A percentile compares a stretch with the other conserved stretches of the same genome.
phyloP scores from a whole-genome alignment of 768 basidiomycete genomes.

The Rhodotorula paludigena region DNA sequence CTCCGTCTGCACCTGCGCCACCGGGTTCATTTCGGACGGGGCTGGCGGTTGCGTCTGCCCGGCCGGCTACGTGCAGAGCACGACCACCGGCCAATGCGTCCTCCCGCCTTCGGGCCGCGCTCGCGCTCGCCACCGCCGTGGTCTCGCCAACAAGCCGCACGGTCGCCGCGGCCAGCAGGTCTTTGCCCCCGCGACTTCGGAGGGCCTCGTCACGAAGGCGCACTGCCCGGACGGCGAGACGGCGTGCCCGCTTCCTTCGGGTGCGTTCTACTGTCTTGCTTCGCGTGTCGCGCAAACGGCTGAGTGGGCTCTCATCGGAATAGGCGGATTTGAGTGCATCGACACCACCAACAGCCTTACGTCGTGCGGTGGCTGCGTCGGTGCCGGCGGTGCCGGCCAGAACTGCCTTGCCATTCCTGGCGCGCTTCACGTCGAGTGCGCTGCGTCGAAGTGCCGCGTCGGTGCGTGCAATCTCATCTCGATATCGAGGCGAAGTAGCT shows the following conservation, averaged over 20 bases:
- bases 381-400: neutral
- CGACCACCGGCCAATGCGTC: too few species aligned
- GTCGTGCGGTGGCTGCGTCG: slow-evolving; percentile 17
- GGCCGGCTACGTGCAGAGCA: too few species aligned
- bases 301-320: accelerated
- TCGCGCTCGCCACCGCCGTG: slow-evolving; percentile 4
- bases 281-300: too few species aligned
- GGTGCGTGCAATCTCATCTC: neutral
- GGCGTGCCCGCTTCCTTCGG: slow-evolving; percentile 9
- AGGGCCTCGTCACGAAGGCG: neutral
- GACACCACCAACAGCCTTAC: slow-evolving; percentile 16
- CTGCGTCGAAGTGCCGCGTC: slow-evolving; percentile 7
- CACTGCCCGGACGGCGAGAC: slow-evolving; percentile 26
- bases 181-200: slow-evolving; percentile 5
- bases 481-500: neutral
- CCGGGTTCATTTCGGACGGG: neutral
- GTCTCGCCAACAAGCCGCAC: slow-evolving; percentile 5
- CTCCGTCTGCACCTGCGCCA: slow-evolving; percentile 6
- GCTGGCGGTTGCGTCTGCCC: slow-evolving; percentile 1
- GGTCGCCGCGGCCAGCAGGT: slow-evolving; percentile 14
- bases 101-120: neutral
- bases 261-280: neutral
- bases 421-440: slow-evolving; percentile 21
- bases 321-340: slow-evolving; percentile 29
- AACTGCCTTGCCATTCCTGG: slow-evolving; percentile 31